Base-by-base conservation (phyloP, 805 yeast species). In the Cyberlindnera mrakii region DNA sequence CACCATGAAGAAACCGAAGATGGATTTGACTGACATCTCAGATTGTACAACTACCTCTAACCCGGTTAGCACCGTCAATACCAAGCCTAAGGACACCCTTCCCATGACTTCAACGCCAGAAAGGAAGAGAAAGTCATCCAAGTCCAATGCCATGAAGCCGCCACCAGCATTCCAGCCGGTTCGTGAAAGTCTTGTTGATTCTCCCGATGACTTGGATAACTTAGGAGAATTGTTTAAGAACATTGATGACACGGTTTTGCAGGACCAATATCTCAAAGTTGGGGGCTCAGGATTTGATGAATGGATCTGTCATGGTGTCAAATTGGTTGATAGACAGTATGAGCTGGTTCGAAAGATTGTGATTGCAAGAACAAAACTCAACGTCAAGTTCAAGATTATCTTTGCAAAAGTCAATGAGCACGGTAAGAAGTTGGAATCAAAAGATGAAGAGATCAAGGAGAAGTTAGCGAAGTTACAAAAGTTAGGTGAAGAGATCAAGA, bases 401-500 rank as follows among this genome's bases (percentile, higher is more conserved):
- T 64, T 70, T n/a, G 52, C 59, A 1, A 46, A 66, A 11, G 64
- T 72, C 11, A 67, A 69, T 44, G 58, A 56, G 3, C 54, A 68
- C 37, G 69, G 69, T 3, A 48, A 47, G 9, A 58, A 60, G 10
- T 54, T 69, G 32, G 62, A 58, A 33, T 43, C 49, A 6, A 63
- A 61, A 40, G 71, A 65, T 32, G 45, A 42, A 3, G 49, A 53
- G 13, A 40, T 69, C 19, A 65, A 67, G 46, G 58, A 53, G 15
- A 68, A 69, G 49, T 50, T 66, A 41, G 42, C 42, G 3, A 64
- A 63, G 41, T 58, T 74, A 20, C 70, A 66, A 44, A 62, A 58
- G n/a, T 55, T 72, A 29, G 76, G 76, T 13, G 62, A 60, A 35
- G 74, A 70, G 41, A 66, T 67, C 35, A 55, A 63, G 19, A 51